phyloP scores from a whole-genome alignment of 352 stramenopile species.

The Globisporangium solare region DNA sequence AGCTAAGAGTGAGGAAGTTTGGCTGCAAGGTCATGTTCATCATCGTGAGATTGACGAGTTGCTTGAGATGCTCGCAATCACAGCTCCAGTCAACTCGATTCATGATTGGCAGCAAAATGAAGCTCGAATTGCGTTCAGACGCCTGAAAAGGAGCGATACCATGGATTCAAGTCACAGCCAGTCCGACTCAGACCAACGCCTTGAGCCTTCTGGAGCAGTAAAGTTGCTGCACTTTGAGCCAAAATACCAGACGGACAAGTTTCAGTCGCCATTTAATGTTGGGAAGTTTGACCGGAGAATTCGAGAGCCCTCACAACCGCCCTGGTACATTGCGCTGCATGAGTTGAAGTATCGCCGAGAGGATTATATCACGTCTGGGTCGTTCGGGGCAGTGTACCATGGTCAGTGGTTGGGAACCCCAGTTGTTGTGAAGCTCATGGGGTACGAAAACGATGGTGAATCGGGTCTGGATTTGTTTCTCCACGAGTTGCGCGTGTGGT shows the following conservation, averaged over 20 bases:
- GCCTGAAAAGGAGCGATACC: not conserved
- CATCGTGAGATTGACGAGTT: constrained; percentile 13
- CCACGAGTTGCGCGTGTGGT: constrained; percentile 19
- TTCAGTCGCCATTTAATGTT: constrained; percentile 3
- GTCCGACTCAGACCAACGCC: not conserved
- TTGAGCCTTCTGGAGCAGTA: not conserved
- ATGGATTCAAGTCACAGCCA: not conserved
- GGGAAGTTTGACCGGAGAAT: constrained; percentile 6
- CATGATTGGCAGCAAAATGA: constrained; percentile 10
- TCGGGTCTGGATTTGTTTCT: constrained; percentile 8
- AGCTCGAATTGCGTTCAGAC: not conserved
- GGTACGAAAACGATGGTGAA: constrained; percentile 10
- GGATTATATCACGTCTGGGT: constrained; percentile 13
- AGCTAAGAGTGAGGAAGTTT: constrained; percentile 4
- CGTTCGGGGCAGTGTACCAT: constrained; percentile 19
- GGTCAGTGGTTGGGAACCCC: constrained; percentile 14
- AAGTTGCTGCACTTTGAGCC: constrained; percentile 7
- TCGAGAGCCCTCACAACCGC: constrained; percentile 5
- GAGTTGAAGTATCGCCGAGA: constrained; percentile 12
- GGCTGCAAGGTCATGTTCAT: constrained; percentile 6
- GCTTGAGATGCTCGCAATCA: constrained; percentile 1
- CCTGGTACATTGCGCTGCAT: constrained; percentile 16
- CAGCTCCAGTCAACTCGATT: not conserved
- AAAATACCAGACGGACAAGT: constrained; percentile 10
- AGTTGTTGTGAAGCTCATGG: constrained; percentile 14